Evolutionary conservation across 108 stramenopile genomes (phyloP).

Genomic region (Cyclostephanos invisitatus): DNA sequence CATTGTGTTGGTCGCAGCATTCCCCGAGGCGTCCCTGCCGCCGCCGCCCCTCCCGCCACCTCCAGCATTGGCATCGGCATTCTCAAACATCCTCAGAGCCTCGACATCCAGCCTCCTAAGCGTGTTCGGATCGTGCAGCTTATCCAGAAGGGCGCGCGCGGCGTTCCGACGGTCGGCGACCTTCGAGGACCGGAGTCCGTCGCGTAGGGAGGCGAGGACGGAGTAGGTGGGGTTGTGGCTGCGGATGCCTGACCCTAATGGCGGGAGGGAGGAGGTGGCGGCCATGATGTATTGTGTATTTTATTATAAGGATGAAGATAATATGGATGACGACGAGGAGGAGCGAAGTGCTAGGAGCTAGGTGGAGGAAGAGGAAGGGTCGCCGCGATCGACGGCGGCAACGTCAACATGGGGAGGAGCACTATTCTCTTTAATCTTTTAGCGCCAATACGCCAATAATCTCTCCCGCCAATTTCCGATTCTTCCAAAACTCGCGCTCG

Average conservation of each 20-base stretch:
- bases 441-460: no score
- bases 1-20: not conserved
- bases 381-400: not conserved
- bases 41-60: not conserved
- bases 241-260: no score
- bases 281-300: no score
- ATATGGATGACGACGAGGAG: not conserved
- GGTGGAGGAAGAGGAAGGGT: not conserved
- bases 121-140: constrained; percentile 29
- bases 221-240: constrained; percentile 32
- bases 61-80: not conserved
- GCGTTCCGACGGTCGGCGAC: constrained; percentile 35
- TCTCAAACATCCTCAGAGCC: constrained; percentile 23
- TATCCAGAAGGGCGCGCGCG: constrained; percentile 35
- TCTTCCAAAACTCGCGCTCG: no score
- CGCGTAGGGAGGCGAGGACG: constrained; percentile 32
- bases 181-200: constrained; percentile 38
- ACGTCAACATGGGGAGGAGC: not conserved
- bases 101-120: constrained; percentile 27
- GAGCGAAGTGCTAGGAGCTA: not conserved
- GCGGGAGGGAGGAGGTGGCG: no score
- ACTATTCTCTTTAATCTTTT: no score
- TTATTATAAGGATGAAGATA: not conserved
- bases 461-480: not conserved
- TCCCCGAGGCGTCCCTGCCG: not conserved